phyloP scores from a whole-genome alignment of 345 rosid genomes.

The Aquilaria malaccensis region DNA sequence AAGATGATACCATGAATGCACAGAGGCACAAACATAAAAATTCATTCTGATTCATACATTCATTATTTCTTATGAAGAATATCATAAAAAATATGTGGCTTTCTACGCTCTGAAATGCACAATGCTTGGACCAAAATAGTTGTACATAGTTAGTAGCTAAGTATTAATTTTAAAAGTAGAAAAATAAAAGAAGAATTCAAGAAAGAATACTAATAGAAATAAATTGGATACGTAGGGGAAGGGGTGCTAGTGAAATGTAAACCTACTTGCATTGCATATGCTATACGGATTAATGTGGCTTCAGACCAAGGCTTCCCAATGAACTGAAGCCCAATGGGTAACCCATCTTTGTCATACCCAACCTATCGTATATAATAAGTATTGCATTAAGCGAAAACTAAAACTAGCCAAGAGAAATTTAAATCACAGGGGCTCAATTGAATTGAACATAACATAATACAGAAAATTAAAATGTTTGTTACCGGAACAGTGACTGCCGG shows the following conservation, averaged over 20 bases:
- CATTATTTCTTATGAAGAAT: slow-evolving; percentile 21
- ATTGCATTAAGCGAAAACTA: too few species aligned
- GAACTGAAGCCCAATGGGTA: slow-evolving; percentile 61
- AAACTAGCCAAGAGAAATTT: background rate
- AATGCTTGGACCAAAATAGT: slow-evolving; percentile 21
- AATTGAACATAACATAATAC: background rate
- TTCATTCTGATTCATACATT: too few species aligned
- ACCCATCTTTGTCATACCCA: slow-evolving; percentile 46
- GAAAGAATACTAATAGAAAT: too few species aligned
- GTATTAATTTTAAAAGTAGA: background rate
- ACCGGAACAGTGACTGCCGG: slow-evolving; percentile 59
- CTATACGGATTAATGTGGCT: slow-evolving; percentile 39
- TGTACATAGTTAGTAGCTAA: too few species aligned
- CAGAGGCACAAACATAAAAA: too few species aligned
- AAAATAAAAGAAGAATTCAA: background rate
- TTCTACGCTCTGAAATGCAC: slow-evolving; percentile 28
- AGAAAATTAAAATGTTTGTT: background rate
- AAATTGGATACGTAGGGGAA: too few species aligned
- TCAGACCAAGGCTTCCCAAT: slow-evolving; percentile 70
- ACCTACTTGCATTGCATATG: slow-evolving; percentile 46
- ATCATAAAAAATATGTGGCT: slow-evolving; percentile 43
- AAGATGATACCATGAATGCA: too few species aligned
- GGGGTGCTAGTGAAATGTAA: too few species aligned
- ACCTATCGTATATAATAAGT: slow-evolving; percentile 20
- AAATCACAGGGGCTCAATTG: too few species aligned